These are phyloP conservation scores for Phialocephala sp. DNA, from an alignment of 2,329 filamentous ascomycete genomes.

Conservation along the genomic window DNA sequence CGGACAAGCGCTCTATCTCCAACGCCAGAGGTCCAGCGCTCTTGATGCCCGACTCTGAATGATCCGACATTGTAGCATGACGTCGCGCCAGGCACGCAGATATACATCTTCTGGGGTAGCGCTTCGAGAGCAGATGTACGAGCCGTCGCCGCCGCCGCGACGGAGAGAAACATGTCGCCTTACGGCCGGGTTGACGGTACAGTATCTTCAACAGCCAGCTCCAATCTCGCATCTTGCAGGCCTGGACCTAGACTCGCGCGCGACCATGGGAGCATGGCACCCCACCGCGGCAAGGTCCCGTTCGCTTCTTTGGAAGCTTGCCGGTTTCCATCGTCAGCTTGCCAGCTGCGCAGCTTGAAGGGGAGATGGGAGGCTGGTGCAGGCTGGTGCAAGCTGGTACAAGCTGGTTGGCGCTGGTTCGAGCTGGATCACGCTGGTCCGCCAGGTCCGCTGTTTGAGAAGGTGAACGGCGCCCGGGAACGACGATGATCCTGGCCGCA, in stretches of 20 bases:
- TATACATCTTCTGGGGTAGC: neutral
- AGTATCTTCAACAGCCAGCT: too few relatives aligned
- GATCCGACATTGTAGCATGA: conserved; percentile 17
- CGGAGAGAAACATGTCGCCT: neutral
- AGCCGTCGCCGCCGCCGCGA: neutral
- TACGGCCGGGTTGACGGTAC: too few relatives aligned
- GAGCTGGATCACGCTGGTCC: neutral
- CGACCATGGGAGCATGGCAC: neutral
- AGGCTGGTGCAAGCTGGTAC: neutral
- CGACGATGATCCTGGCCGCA: conserved; percentile 22
- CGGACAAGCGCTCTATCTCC: conserved; percentile 15
- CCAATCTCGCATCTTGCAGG: neutral
- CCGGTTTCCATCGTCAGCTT: neutral
- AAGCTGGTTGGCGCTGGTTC: too few relatives aligned
- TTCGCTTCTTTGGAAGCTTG: neutral
- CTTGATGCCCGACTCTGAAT: neutral
- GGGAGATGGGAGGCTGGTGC: neutral
- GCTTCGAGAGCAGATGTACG: neutral
- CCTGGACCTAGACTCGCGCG: neutral
- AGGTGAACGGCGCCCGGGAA: conserved; percentile 28
- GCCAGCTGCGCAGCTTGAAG: too few relatives aligned
- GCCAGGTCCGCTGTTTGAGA: conserved; percentile 26
- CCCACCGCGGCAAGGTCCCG: neutral
- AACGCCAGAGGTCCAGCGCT: conserved; percentile 10
- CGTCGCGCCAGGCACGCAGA: conserved; percentile 4